Conservation (phyloP, 208 protist genomes). For the Sergeia podlipaevii region DNA sequence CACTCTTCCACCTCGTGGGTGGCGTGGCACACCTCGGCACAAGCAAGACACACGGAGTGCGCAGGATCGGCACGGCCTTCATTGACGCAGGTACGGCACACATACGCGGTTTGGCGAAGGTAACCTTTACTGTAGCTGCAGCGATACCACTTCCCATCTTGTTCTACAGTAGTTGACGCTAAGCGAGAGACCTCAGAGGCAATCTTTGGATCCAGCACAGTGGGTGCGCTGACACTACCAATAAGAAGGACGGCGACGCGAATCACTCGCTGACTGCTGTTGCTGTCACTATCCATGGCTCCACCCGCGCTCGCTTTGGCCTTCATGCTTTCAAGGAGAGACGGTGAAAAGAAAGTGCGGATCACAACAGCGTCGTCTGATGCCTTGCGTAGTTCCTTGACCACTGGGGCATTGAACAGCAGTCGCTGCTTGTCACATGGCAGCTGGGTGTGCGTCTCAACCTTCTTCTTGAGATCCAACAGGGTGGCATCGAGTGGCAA, state of each 20-base stretch:
- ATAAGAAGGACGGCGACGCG: slow-evolving; percentile 64
- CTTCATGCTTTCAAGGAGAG: neutral
- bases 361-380: too few species aligned
- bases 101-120: slow-evolving; percentile 65
- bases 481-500: slow-evolving; percentile 36
- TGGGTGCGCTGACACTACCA: slow-evolving; percentile 30
- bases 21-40: slow-evolving; percentile 75
- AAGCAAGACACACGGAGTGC: slow-evolving; percentile 75
- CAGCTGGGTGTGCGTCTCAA: slow-evolving; percentile 39
- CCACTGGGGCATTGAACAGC: slow-evolving; percentile 56
- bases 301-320: neutral
- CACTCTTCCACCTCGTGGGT: slow-evolving; percentile 83
- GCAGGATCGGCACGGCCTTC: slow-evolving; percentile 46
- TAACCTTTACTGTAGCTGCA: slow-evolving; percentile 79
- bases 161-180: slow-evolving; percentile 62
- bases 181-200: slow-evolving; percentile 64
- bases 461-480: slow-evolving; percentile 36
- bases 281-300: too few species aligned
- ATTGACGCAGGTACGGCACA: slow-evolving; percentile 77
- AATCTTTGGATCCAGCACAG: slow-evolving; percentile 44
- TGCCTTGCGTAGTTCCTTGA: slow-evolving; percentile 33
- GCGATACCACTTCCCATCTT: slow-evolving; percentile 59
- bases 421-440: slow-evolving; percentile 50
- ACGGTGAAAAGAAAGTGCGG: too few species aligned
- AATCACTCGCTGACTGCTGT: too few species aligned